Base-by-base conservation (phyloP, 1,284 basidiomycete genomes). In the Earliella scabrosa region DNA sequence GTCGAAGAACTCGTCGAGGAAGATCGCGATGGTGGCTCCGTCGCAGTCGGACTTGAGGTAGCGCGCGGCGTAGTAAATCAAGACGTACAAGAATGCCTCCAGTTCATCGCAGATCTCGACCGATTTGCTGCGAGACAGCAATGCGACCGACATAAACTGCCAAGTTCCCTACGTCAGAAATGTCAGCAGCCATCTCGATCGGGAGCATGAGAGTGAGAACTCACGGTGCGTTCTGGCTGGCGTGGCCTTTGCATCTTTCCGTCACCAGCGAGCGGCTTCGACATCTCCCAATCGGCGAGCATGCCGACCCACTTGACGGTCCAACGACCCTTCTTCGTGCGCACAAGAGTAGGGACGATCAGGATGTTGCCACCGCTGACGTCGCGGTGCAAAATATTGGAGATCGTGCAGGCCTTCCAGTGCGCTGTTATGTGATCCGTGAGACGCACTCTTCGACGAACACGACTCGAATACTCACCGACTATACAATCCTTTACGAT, bases 331-430 rank as follows among this genome's bases (percentile, higher is more conserved):
- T 6, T 31, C 29, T 31, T 31, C 29, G 29, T 7, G 6, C 13
- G 7, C 29, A 31, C 0, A 16, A 44, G 2, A 4, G 10, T 10
- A 1, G 56, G 51, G 6, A 49, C 9, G 9, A 58, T 58, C 14
- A 53, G 47, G 2, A 58, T 31, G 26, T 58, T 58, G 8, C 56
- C 56, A 3, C 26, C n/a, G 38, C 56, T 58, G 24, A 58, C 32
- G 29, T 58, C 56, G 16, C 56, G 52, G 26, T 58, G 54, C 1
- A 44, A n/a, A 9, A 57, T 34, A 1, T 32, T n/a, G 18, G 14
- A 24, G 2, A 20, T 14, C 10, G 24, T 16, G 34, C 44, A 39
- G 3, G 54, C 49, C 1, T 26, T 26, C 21, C 41, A 32, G 39
- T 51, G 54, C 16, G 54, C 54, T 56, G 24, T n/a, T 16, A 23